phyloP scores from a whole-genome alignment of 306 rosid species.

The Arachis hypogaea region DNA sequence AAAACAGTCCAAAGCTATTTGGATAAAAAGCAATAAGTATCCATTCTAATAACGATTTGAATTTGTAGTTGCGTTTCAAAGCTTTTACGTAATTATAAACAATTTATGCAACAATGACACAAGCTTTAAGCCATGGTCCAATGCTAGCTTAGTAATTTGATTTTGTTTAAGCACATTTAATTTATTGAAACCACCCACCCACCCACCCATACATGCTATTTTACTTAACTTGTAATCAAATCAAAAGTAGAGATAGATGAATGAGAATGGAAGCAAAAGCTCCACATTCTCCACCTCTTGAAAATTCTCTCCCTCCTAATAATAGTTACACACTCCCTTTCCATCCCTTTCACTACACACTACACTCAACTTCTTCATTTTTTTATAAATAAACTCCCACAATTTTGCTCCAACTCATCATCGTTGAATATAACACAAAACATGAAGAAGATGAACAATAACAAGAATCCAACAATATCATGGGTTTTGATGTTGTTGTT shows the following conservation, averaged over 20 bases:
- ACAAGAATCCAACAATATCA: slow-evolving; percentile 51
- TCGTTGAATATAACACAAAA: not conserved
- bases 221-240: slow-evolving; percentile 45
- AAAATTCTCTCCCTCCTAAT: slow-evolving; percentile 53
- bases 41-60: too few relatives aligned
- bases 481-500: slow-evolving; percentile 48
- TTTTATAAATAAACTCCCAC: slow-evolving; percentile 19
- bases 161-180: not conserved
- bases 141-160: too few relatives aligned
- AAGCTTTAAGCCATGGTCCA: too few relatives aligned
- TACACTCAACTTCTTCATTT: slow-evolving; percentile 26
- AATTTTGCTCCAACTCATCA: slow-evolving; percentile 21
- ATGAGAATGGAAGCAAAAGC: slow-evolving; percentile 63
- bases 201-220: not conserved
- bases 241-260: slow-evolving; percentile 36
- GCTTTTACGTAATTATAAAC: too few relatives aligned
- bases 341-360: slow-evolving; percentile 60
- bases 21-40: too few relatives aligned
- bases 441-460: not conserved
- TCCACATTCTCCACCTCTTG: slow-evolving; percentile 46
- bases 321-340: slow-evolving; percentile 63
- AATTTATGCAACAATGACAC: too few relatives aligned
- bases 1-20: too few relatives aligned
- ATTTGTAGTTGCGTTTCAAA: too few relatives aligned
- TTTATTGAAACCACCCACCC: not conserved